phyloP scores from a whole-genome alignment of 2,329 filamentous ascomycete species.

The Didymella glomerata region DNA sequence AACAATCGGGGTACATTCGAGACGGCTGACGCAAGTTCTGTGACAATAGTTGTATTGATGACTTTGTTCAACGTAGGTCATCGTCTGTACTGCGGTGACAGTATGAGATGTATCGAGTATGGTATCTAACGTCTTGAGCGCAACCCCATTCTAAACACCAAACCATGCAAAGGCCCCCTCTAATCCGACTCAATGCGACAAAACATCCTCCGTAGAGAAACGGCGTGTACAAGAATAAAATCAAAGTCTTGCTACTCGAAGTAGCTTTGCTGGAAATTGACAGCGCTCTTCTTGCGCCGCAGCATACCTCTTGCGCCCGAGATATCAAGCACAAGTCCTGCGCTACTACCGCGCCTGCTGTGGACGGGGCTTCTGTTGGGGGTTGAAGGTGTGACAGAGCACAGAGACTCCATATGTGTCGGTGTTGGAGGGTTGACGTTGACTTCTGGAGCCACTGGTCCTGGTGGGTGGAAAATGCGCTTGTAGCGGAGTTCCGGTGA shows the following conservation, averaged over 20 bases:
- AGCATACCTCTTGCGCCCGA: constrained; percentile 47
- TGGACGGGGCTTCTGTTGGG: constrained; percentile 22
- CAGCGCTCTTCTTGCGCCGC: constrained; percentile 27
- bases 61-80: no score
- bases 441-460: constrained; percentile 27
- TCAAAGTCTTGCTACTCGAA: background rate
- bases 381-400: constrained; percentile 15
- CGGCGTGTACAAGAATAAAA: background rate
- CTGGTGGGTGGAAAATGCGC: constrained; percentile 51
- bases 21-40: background rate
- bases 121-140: background rate
- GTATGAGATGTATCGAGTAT: background rate
- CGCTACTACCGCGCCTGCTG: constrained; percentile 31
- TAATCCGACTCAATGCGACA: background rate
- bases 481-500: constrained; percentile 54
- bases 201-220: background rate
- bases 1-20: background rate
- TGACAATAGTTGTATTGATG: background rate
- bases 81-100: background rate
- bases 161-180: background rate
- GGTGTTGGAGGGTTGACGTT: constrained; percentile 13
- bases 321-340: constrained; percentile 33
- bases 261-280: constrained; percentile 13
- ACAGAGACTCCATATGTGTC: constrained; percentile 20
- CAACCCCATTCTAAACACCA: constrained; percentile 1